These are phyloP conservation scores for Gaeumannomyces sp. DNA, from an alignment of 2,329 filamentous ascomycete species.

Conservation along the genomic window DNA sequence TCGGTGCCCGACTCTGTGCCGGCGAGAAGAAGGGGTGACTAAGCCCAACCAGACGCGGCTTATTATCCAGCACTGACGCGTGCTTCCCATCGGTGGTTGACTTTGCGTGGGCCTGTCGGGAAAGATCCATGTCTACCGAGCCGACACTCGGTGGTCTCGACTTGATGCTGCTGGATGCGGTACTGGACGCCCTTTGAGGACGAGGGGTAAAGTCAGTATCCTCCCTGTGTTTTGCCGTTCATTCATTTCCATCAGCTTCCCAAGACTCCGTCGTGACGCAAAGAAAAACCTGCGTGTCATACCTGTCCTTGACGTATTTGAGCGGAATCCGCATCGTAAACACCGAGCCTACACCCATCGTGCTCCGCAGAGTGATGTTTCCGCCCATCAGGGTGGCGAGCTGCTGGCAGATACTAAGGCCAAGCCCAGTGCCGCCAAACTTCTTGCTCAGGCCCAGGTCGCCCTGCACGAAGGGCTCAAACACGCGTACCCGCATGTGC, in stretches of 20 bases:
- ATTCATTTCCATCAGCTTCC: not conserved
- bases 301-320: slow-evolving; percentile 64
- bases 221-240: not conserved
- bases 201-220: not conserved
- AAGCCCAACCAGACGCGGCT: slow-evolving; percentile 75
- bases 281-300: slow-evolving; percentile 24
- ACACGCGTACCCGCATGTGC: slow-evolving; percentile 73
- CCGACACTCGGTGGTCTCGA: slow-evolving; percentile 42
- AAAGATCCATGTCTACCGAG: slow-evolving; percentile 21
- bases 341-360: slow-evolving; percentile 66
- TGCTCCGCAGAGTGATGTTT: slow-evolving; percentile 64
- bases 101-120: slow-evolving; percentile 30
- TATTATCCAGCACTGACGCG: slow-evolving; percentile 47
- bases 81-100: slow-evolving; percentile 22
- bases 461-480: slow-evolving; percentile 93
- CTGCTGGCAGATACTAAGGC: slow-evolving; percentile 84
- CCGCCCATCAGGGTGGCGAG: slow-evolving; percentile 79
- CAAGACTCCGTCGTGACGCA: not conserved
- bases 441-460: slow-evolving; percentile 84
- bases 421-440: slow-evolving; percentile 81
- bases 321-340: slow-evolving; percentile 82
- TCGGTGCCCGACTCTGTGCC: slow-evolving; percentile 29
- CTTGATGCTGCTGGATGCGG: slow-evolving; percentile 46
- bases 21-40: slow-evolving; percentile 73
- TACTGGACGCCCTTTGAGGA: slow-evolving; percentile 40